These are phyloP conservation scores for Schrenkiella parvula DNA, from an alignment of 345 rosid species.

Conservation along the genomic window DNA sequence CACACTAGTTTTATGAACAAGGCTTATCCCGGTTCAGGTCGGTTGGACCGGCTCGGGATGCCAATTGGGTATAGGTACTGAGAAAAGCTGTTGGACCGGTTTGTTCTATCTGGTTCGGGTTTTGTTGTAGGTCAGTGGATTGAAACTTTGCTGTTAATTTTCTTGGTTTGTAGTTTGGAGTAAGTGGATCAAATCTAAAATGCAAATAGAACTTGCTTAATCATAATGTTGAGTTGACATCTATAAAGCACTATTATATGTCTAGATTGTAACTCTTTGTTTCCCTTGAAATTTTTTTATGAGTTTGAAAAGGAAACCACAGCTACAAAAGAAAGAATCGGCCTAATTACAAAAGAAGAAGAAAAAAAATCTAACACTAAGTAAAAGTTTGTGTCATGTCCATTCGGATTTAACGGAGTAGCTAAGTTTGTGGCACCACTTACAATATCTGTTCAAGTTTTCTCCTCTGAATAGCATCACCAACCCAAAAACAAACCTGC, in stretches of 20 bases:
- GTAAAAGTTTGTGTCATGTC: conserved; percentile 40
- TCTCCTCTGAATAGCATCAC: conserved; percentile 75
- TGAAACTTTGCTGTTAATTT: conserved; percentile 11
- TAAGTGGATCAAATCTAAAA: conserved; percentile 9
- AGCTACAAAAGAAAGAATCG: neutral
- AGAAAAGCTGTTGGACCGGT: neutral
- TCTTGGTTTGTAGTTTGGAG: conserved; percentile 19
- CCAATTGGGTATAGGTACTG: conserved; percentile 48
- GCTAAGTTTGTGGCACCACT: conserved; percentile 93
- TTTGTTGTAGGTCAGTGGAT: conserved; percentile 22
- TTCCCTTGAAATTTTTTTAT: neutral
- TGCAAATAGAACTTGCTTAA: conserved; percentile 18
- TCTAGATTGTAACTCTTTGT: neutral
- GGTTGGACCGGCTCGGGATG: conserved; percentile 84
- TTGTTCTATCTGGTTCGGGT: neutral
- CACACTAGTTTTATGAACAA: conserved; percentile 57
- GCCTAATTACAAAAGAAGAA: neutral
- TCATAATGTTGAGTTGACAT: neutral
- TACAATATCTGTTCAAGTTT: conserved; percentile 69
- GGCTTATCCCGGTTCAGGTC: conserved; percentile 95
- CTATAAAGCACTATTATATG: neutral
- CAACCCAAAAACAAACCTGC: conserved; percentile 68
- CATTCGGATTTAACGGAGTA: conserved; percentile 70
- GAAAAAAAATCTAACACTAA: neutral
- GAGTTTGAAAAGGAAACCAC: neutral